Percentiles rank a stretch among this genome's conserved stretches.
Evolutionary conservation across 371 early-diverging fungal genomes (phyloP).

Genomic region (Mortierella sp.): DNA sequence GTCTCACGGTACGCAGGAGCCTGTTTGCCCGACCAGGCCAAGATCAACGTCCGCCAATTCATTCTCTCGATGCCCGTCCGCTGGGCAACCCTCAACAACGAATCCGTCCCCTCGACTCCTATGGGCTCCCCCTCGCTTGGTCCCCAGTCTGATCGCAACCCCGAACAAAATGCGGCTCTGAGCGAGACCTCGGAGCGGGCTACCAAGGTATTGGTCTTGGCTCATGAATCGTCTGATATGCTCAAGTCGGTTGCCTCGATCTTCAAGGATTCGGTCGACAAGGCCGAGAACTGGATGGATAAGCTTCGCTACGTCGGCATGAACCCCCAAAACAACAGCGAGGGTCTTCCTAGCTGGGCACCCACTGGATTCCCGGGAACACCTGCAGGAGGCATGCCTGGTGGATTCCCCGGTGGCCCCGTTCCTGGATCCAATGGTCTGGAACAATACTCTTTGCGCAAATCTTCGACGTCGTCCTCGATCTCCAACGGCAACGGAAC

Average conservation of each 20-base stretch:
- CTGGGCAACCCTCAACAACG: conserved; percentile 76
- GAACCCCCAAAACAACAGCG: conserved; percentile 55
- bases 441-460: conserved; percentile 54
- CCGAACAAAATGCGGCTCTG: conserved; percentile 63
- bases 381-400: conserved; percentile 39
- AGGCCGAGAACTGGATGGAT: conserved; percentile 85
- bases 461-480: conserved; percentile 20
- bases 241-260: conserved; percentile 82
- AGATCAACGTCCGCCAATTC: conserved; percentile 83
- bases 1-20: conserved; percentile 89
- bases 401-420: conserved; percentile 42
- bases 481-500: conserved; percentile 15
- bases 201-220: conserved; percentile 78
- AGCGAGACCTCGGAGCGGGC: conserved; percentile 70
- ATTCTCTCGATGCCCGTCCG: conserved; percentile 88
- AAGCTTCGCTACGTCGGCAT: conserved; percentile 69
- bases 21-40: conserved; percentile 89
- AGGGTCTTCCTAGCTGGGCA: conserved; percentile 54
- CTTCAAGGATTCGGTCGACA: conserved; percentile 82
- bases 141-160: conserved; percentile 54
- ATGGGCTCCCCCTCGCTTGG: conserved; percentile 61
- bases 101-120: conserved; percentile 49
- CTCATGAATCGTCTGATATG: conserved; percentile 88
- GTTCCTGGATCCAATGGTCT: conserved; percentile 29
- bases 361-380: conserved; percentile 50